Evolutionary conservation across 2,329 filamentous ascomycete species (phyloP), one percentile per base, ranked within the genome.

Genomic region (Alternaria sp.): DNA sequence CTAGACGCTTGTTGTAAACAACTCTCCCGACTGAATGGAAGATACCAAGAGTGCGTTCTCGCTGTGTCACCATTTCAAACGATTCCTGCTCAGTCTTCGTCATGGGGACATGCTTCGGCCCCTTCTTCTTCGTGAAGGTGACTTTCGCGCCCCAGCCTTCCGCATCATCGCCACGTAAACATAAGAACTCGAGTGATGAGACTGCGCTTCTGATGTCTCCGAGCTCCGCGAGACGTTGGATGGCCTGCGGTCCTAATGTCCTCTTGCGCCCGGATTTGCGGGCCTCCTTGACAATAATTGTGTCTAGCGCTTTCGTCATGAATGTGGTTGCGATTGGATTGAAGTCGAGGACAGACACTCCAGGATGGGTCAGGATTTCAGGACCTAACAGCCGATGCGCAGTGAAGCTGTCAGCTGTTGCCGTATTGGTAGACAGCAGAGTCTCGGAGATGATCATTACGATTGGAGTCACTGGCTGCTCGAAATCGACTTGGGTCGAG

Each of bases 21-120:
- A 99, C 91, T 74, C 95, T 97, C 3, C 94, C 95, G 11, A 98
- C 91, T 0, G 95, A 93, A 75, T 99, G 95, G 72, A 99, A 99
- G 50, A 99, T 92, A 1, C 94, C 95, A 3, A 99, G 82, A 62
- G 90, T 97, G 14, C 91, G 89, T 79, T 98, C 95, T 55, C 95
- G 86, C 71, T 93, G 92, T 0, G 91, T 92, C 23, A 98, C 86
- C 58, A 95, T 81, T 71, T 92, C 87, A 9, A 98, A 78, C 5
- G 88, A 93, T 62, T 96, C 90, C 58, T 86, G 82, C 75, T 98
- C 95, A 71, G 90, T 88, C 60, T 85, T 85, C 0, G 93, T 97
- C 57, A 96, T 77, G 8, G 86, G 81, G 21, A 78, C 77, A 44
- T 86, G 85, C 66, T 85, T 86, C 26, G 80, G 78, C 1, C 81